Conservation (phyloP, 768 basidiomycete genomes). For the Auriscalpium vulgare region DNA sequence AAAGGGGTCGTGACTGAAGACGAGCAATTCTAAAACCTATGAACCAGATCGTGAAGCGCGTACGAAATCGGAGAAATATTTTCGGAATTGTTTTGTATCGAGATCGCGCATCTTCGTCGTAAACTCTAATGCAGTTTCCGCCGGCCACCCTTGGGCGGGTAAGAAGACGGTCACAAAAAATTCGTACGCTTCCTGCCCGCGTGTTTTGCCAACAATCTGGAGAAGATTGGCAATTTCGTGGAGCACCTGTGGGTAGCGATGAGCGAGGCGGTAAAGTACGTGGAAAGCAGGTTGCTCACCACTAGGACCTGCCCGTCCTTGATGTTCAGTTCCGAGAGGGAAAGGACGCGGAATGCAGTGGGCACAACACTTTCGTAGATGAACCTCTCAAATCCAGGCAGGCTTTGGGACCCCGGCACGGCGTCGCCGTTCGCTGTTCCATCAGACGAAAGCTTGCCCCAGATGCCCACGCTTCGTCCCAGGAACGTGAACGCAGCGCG, state of each 20-base stretch:
- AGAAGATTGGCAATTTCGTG: constrained; percentile 85
- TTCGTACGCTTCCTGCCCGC: constrained; percentile 76
- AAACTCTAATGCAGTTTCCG: constrained; percentile 69
- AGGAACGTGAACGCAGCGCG: constrained; percentile 79
- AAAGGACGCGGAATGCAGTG: constrained; percentile 73
- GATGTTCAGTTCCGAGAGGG: constrained; percentile 72
- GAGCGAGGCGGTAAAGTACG: not conserved
- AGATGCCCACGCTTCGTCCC: constrained; percentile 52
- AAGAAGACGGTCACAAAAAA: constrained; percentile 76
- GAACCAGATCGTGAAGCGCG: constrained; percentile 48
- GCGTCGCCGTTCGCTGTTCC: constrained; percentile 17
- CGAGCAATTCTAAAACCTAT: constrained; percentile 1
- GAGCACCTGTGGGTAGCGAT: constrained; percentile 51
- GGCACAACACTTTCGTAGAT: constrained; percentile 84
- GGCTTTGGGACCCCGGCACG: constrained; percentile 22
- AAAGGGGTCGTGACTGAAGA: too few relatives aligned
- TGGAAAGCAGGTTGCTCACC: constrained; percentile 37
- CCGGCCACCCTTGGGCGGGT: constrained; percentile 84
- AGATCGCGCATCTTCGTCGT: constrained; percentile 65
- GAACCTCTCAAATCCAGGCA: constrained; percentile 91
- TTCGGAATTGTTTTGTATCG: constrained; percentile 71
- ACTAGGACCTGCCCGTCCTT: constrained; percentile 83
- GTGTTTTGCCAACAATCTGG: constrained; percentile 65
- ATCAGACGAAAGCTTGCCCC: constrained; percentile 48
- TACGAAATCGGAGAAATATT: constrained; percentile 83